A percentile compares a stretch with the other conserved stretches of the same genome.
These are phyloP conservation scores for Neurospora tetraspora DNA, from an alignment of 495 filamentous ascomycete genomes.

Conservation along the genomic window DNA sequence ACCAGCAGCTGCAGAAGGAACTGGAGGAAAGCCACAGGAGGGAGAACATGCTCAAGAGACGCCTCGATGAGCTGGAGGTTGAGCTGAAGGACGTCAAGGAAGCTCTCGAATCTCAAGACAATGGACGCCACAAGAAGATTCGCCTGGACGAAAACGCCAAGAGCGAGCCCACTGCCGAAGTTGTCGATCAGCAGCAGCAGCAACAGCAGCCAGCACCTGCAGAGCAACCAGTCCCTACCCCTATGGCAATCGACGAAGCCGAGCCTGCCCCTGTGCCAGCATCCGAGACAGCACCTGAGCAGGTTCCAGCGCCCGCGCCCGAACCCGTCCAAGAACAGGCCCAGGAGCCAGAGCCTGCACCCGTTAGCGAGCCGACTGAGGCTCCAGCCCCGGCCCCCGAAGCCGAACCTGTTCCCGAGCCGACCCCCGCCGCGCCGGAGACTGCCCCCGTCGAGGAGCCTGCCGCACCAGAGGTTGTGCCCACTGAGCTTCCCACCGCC, in stretches of 20 bases:
- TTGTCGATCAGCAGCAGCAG: background rate
- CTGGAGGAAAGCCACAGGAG: conserved; percentile 66
- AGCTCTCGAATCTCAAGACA: conserved; percentile 25
- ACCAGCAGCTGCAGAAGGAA: conserved; percentile 42
- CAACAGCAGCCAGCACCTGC: background rate
- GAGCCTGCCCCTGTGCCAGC: background rate
- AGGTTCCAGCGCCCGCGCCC: background rate
- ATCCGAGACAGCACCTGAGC: background rate
- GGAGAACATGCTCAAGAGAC: conserved; percentile 73
- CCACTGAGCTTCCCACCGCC: background rate
- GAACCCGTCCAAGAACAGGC: background rate
- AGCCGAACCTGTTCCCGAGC: background rate
- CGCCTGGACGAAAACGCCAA: conserved; percentile 23
- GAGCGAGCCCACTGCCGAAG: conserved; percentile 8
- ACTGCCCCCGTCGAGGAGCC: background rate
- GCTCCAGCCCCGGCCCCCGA: background rate
- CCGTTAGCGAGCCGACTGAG: background rate
- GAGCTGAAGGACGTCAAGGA: conserved; percentile 35
- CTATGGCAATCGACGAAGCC: background rate
- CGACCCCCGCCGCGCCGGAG: background rate
- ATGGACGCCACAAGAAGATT: conserved; percentile 26
- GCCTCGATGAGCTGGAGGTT: conserved; percentile 69
- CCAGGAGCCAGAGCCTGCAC: background rate
- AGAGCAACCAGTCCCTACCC: background rate
- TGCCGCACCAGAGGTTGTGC: background rate